Evolutionary conservation across 495 filamentous ascomycete species (phyloP), one percentile per base, ranked within the genome.

Genomic region (Talaromyces stipitatus): DNA sequence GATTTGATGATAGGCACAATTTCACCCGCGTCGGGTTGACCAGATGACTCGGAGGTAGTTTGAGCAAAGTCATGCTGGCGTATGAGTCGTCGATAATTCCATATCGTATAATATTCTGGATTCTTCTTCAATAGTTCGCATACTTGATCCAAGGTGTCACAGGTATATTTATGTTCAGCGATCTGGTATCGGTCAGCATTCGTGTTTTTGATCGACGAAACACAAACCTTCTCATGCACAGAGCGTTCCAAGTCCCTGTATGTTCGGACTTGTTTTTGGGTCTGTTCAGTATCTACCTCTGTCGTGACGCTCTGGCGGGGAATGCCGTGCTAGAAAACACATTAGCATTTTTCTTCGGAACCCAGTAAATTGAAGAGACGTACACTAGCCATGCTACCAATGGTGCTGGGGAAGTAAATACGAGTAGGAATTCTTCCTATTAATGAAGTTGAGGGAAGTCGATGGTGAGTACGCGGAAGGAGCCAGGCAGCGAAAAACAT

Each of bases 51-150:
- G 12, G 64, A 57, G 11, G 47, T 54, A 53, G 63, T 62, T 32
- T 67, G 64, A 45, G 64, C 64, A 47, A 84, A 76, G 22, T 77
- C 71, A 52, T 77, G 64, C 36, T 68, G 73, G n/a, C 87, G 64
- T 3, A 84, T 74, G 58, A 82, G 81, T 55, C 94, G 87, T 60
- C 94, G 89, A 72, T 88, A 84, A 77, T 99, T 99, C 94, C 94
- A 99, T 75, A 92, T 83, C 22, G 94, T 96, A 76, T 97, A 97
- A 77, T 95, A 97, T 72, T 99, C 94, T 10, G 94, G 95, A 73
- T 99, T 99, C 62, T 82, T 80, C 30, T 78, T 83, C 52, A 99
- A 79, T 53, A 99, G 82, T 55, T 85, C 83, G 16, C 90, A 86
- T 28, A 90, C 95, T 58, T 90, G 80, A 54, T 82, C 73, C 62